Percentiles rank a stretch among this genome's conserved stretches.
These are phyloP conservation scores for Chlorociboria aeruginascens DNA, from an alignment of 495 filamentous ascomycete genomes.

Conservation along the genomic window DNA sequence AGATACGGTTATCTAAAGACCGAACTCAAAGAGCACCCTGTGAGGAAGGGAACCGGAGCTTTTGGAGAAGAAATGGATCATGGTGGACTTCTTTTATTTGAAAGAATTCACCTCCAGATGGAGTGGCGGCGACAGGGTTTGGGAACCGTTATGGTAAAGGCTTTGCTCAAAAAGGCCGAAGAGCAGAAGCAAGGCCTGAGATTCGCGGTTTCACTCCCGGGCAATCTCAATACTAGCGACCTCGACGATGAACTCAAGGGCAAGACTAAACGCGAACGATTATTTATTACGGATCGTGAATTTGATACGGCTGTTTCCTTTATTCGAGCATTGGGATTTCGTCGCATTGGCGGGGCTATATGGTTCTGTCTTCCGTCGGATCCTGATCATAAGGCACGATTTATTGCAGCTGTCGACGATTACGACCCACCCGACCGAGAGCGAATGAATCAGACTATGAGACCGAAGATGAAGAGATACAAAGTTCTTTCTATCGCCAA, in stretches of 20 bases:
- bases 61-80: conserved; percentile 23
- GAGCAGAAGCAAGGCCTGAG: background rate
- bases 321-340: conserved; percentile 9
- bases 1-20: conserved; percentile 22
- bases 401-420: background rate
- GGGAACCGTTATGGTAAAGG: background rate
- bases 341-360: conserved; percentile 8
- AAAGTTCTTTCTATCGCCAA: too few relatives aligned
- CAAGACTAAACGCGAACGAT: conserved; percentile 4
- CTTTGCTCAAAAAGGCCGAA: conserved; percentile 2
- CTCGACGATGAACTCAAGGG: conserved; percentile 1
- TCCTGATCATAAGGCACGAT: conserved; percentile 3
- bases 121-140: conserved; percentile 7
- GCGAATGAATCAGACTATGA: conserved; percentile 12
- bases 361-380: conserved; percentile 9
- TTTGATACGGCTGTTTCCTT: background rate
- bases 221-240: conserved; percentile 6
- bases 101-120: conserved; percentile 2
- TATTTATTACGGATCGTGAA: conserved; percentile 1
- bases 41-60: conserved; percentile 22
- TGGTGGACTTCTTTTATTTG: conserved; percentile 8
- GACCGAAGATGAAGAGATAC: conserved; percentile 6
- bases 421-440: conserved; percentile 6
- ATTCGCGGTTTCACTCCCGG: conserved; percentile 1
- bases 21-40: conserved; percentile 21